phyloP scores from a whole-genome alignment of 306 rosid species.

The Erythrophleum fordii region DNA sequence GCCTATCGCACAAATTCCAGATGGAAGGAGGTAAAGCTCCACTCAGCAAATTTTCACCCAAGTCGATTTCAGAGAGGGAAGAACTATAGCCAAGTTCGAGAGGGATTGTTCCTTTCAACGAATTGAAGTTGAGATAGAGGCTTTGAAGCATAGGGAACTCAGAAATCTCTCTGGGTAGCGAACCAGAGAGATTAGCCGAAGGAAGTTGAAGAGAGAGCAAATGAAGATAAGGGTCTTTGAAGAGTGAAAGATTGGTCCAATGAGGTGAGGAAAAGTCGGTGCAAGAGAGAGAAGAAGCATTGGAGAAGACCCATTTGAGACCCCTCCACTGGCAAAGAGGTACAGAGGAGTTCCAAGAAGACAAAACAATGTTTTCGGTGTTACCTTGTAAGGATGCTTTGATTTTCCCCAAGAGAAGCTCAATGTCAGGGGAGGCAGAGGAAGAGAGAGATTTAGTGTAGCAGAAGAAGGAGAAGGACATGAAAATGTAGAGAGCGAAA shows the following conservation, averaged over 20 bases:
- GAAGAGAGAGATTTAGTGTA: slow-evolving; percentile 39
- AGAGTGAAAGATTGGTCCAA: slow-evolving; percentile 77
- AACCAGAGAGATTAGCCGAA: slow-evolving; percentile 93
- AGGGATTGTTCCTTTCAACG: slow-evolving; percentile 72
- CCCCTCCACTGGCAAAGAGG: slow-evolving; percentile 98
- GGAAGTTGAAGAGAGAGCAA: slow-evolving; percentile 86
- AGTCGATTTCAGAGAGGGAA: slow-evolving; percentile 79
- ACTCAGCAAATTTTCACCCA: slow-evolving; percentile 61
- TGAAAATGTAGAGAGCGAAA: slow-evolving; percentile 50
- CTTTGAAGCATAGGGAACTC: slow-evolving; percentile 85
- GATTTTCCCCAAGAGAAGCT: slow-evolving; percentile 75
- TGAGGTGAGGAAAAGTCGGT: slow-evolving; percentile 72
- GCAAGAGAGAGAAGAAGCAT: slow-evolving; percentile 66
- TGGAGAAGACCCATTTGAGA: slow-evolving; percentile 86
- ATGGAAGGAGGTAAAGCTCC: slow-evolving; percentile 79
- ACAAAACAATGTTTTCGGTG: slow-evolving; percentile 65
- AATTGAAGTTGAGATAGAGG: slow-evolving; percentile 77
- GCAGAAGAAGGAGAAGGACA: slow-evolving; percentile 44
- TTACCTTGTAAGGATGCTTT: slow-evolving; percentile 77
- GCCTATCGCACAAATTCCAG: slow-evolving; percentile 84
- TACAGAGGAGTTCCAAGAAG: slow-evolving; percentile 79
- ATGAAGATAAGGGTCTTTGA: slow-evolving; percentile 73
- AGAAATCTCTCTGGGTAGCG: slow-evolving; percentile 81
- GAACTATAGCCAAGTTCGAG: slow-evolving; percentile 87
- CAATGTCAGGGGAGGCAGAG: slow-evolving; percentile 61